phyloP scores from a whole-genome alignment of 345 rosid genomes.

The Pistacia vera region DNA sequence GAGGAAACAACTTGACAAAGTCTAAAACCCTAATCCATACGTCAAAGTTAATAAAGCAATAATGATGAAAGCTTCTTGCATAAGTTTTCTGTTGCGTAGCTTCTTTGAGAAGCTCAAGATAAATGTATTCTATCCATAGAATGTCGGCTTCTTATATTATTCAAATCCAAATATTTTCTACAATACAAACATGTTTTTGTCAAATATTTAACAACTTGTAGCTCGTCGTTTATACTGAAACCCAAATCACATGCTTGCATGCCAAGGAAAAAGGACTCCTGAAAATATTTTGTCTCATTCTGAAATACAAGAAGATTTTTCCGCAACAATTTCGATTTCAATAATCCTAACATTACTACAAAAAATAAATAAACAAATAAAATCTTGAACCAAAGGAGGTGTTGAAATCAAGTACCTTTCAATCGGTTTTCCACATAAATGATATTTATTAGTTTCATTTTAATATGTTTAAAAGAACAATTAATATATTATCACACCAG shows the following conservation, averaged over 20 bases:
- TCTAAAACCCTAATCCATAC: slow-evolving; percentile 15
- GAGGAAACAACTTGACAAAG: neutral
- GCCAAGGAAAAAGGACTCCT: neutral
- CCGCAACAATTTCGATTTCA: no score
- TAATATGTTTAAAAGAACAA: neutral
- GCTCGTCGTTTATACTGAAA: neutral
- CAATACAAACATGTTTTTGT: neutral
- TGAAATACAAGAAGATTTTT: no score
- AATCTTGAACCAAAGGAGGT: neutral
- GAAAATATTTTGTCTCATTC: neutral
- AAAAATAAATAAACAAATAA: neutral
- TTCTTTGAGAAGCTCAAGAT: slow-evolving; percentile 20
- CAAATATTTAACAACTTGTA: neutral
- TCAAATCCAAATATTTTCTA: neutral
- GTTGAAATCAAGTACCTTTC: neutral
- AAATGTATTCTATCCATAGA: neutral
- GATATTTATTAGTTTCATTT: neutral
- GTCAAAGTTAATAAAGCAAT: slow-evolving; percentile 11
- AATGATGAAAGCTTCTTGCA: slow-evolving; percentile 5
- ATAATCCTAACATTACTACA: no score
- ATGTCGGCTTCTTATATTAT: slow-evolving; percentile 14
- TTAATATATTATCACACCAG: no score
- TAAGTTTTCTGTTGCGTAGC: slow-evolving; percentile 27
- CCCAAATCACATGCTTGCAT: neutral
- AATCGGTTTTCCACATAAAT: neutral